phyloP scores from a whole-genome alignment of 2,329 filamentous ascomycete genomes.

The Colletotrichum karsti region DNA sequence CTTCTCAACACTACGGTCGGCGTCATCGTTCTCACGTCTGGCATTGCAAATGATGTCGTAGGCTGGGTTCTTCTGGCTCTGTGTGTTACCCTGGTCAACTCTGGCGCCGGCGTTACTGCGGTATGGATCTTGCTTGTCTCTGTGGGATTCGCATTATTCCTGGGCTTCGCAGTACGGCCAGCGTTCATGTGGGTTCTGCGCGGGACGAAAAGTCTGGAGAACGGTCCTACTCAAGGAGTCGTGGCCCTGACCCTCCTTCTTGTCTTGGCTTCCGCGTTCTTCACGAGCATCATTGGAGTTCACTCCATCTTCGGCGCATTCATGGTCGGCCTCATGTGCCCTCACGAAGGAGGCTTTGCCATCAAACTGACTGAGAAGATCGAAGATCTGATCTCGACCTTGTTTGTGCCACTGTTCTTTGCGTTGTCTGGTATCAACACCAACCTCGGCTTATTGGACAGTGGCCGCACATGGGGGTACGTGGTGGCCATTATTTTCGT shows the following conservation, averaged over 20 bases:
- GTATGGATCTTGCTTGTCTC: conserved; percentile 84
- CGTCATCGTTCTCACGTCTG: conserved; percentile 87
- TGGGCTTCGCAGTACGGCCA: conserved; percentile 78
- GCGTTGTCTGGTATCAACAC: conserved; percentile 91
- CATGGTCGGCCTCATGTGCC: conserved; percentile 87
- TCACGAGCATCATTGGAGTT: conserved; percentile 88
- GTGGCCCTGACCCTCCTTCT: conserved; percentile 85
- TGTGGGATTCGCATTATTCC: conserved; percentile 78
- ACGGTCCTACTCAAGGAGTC: conserved; percentile 87
- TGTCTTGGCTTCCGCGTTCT: conserved; percentile 82
- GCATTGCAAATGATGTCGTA: conserved; percentile 85
- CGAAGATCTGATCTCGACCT: conserved; percentile 84
- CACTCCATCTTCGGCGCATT: conserved; percentile 97
- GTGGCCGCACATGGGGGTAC: conserved; percentile 88
- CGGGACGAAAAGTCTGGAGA: conserved; percentile 80
- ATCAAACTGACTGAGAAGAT: conserved; percentile 94
- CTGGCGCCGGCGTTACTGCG: conserved; percentile 81
- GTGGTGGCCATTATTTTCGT: conserved; percentile 83
- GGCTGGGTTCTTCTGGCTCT: conserved; percentile 89
- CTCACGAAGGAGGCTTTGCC: conserved; percentile 88
- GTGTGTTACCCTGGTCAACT: conserved; percentile 93
- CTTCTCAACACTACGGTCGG: conserved; percentile 85
- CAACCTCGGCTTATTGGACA: conserved; percentile 83
- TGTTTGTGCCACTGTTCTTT: conserved; percentile 93
- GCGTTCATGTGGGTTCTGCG: conserved; percentile 78